Evolutionary conservation across 1,284 basidiomycete genomes (phyloP).

Genomic region (Tetrapyrgos nigripes): DNA sequence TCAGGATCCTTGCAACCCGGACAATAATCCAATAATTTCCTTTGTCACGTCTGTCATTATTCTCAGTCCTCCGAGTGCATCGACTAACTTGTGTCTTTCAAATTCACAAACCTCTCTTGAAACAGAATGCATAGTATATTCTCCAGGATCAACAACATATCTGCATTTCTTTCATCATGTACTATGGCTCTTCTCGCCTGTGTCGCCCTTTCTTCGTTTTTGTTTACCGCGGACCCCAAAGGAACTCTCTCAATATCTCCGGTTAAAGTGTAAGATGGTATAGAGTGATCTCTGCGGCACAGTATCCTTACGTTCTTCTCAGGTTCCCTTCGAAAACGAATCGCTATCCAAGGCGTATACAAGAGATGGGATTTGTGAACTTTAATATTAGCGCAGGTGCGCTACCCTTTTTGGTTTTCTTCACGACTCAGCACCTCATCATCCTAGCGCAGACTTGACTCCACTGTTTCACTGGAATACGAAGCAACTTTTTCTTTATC

Average conservation of each 20-base stretch:
- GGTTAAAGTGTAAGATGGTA: background rate
- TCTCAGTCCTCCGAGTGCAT: too few relatives aligned
- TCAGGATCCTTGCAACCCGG: too few relatives aligned
- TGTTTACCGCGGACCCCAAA: conserved; percentile 29
- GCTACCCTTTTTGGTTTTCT: conserved; percentile 25
- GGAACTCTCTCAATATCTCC: background rate
- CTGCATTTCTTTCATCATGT: conserved; percentile 78
- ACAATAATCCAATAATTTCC: too few relatives aligned
- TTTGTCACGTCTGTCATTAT: too few relatives aligned
- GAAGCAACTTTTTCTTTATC: conserved; percentile 89
- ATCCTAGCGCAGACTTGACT: conserved; percentile 61
- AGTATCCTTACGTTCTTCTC: background rate
- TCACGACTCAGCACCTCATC: background rate
- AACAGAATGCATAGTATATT: conserved; percentile 70
- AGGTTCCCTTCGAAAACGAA: conserved; percentile 63
- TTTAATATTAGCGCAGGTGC: conserved; percentile 81
- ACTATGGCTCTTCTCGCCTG: conserved; percentile 77
- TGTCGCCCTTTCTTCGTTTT: conserved; percentile 73
- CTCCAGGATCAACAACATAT: conserved; percentile 75
- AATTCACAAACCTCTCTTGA: too few relatives aligned
- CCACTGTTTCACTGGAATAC: conserved; percentile 94
- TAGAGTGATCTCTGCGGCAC: too few relatives aligned
- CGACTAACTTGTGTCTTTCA: too few relatives aligned
- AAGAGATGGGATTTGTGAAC: conserved; percentile 78
- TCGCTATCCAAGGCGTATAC: conserved; percentile 60